Evolutionary conservation across 768 basidiomycete species (phyloP).

Genomic region (Hypsizygus marmoreus): DNA sequence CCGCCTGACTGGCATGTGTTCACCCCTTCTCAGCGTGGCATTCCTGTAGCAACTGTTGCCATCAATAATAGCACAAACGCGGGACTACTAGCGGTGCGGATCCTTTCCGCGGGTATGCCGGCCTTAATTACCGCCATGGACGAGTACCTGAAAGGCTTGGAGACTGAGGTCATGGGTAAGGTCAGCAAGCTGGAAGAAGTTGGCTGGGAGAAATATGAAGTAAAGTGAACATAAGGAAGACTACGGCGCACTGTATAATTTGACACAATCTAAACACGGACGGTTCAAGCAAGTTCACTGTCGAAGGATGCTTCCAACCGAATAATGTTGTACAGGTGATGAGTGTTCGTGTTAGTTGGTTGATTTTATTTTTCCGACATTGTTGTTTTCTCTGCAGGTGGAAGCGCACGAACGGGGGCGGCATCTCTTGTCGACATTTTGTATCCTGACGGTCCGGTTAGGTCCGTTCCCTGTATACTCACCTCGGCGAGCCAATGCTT

Average conservation of each 20-base stretch:
- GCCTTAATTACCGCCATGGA: conserved; percentile 67
- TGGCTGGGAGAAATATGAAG: conserved; percentile 86
- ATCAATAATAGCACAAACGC: conserved; percentile 97
- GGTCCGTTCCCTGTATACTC: too few species aligned
- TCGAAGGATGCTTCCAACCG: not conserved
- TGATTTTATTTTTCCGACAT: conserved; percentile 16
- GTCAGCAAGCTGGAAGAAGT: conserved; percentile 72
- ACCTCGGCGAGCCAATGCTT: too few species aligned
- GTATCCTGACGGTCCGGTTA: conserved; percentile 10
- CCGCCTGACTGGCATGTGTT: conserved; percentile 2
- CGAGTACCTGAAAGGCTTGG: conserved; percentile 65
- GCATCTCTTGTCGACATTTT: not conserved
- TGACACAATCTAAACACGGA: too few species aligned
- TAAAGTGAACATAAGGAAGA: conserved; percentile 29
- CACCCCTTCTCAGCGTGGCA: conserved; percentile 67
- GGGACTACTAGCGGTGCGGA: conserved; percentile 86
- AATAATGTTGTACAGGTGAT: conserved; percentile 5
- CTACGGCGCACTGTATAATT: too few species aligned
- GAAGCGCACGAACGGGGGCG: not conserved
- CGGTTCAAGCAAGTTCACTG: not conserved
- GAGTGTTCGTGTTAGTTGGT: conserved; percentile 5
- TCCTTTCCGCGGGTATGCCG: conserved; percentile 79
- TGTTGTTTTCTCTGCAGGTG: not conserved
- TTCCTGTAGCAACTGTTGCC: conserved; percentile 96
- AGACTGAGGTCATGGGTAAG: conserved; percentile 78